A percentile compares a stretch with the other conserved stretches of the same genome.
Evolutionary conservation across 176 grass and related monocot species (phyloP).

Genomic region (Eragrostis curvula): DNA sequence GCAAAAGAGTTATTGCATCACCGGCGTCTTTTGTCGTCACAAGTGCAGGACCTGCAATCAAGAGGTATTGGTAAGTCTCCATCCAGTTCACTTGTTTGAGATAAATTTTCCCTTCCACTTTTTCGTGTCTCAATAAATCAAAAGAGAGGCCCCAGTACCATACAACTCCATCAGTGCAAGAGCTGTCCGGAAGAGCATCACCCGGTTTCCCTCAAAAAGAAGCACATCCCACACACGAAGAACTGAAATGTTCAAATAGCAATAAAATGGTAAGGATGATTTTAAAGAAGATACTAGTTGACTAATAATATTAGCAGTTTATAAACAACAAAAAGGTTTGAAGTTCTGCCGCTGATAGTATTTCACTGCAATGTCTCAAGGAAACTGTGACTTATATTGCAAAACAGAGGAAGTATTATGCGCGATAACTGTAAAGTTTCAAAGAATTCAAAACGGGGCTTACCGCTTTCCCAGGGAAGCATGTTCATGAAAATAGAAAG

Average conservation of each 20-base stretch:
- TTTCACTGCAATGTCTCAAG: not conserved
- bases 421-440: conserved; percentile 11
- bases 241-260: conserved; percentile 67
- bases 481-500: conserved; percentile 99
- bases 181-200: conserved; percentile 88
- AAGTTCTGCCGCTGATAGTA: conserved; percentile 14
- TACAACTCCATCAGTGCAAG: conserved; percentile 98
- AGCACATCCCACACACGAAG: conserved; percentile 99
- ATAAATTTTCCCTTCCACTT: not conserved
- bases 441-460: conserved; percentile 50
- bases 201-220: conserved; percentile 92
- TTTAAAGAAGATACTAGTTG: conserved; percentile 25
- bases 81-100: not conserved
- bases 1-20: conserved; percentile 94
- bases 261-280: conserved; percentile 40
- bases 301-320: conserved; percentile 2
- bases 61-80: conserved; percentile 25
- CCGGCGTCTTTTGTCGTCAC: conserved; percentile 98
- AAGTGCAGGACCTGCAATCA: conserved; percentile 83
- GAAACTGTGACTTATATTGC: too few relatives aligned
- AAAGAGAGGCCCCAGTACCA: conserved; percentile 63
- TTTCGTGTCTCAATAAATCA: conserved; percentile 33
- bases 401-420: not conserved
- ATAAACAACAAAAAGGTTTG: conserved; percentile 26
- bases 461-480: conserved; percentile 99